A percentile compares a stretch with the other conserved stretches of the same genome.
phyloP scores from a whole-genome alignment of 805 yeast species.

The Cyberlindnera saturnus region DNA sequence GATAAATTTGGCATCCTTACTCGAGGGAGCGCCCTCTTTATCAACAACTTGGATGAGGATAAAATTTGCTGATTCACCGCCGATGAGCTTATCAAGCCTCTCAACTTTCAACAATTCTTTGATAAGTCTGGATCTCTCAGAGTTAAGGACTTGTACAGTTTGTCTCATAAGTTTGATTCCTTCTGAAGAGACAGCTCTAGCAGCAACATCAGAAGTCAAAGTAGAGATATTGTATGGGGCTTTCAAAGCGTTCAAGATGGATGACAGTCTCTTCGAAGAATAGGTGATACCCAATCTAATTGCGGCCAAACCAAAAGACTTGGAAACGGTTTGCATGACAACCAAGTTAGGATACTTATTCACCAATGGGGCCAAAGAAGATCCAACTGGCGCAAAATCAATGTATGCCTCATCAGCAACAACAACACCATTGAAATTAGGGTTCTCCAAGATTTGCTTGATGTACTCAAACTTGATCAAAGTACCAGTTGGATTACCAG shows the following conservation, averaged over 20 bases:
- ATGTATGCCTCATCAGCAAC: constrained; percentile 94
- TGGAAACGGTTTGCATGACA: constrained; percentile 87
- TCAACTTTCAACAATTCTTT: constrained; percentile 47
- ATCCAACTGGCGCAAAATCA: constrained; percentile 67
- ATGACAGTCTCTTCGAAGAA: constrained; percentile 53
- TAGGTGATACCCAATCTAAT: constrained; percentile 82
- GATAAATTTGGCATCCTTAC: constrained; percentile 56
- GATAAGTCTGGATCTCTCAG: constrained; percentile 52
- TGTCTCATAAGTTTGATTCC: constrained; percentile 56
- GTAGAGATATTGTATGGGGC: constrained; percentile 94
- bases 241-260: constrained; percentile 79
- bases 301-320: constrained; percentile 95
- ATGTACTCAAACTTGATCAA: constrained; percentile 46
- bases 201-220: constrained; percentile 68
- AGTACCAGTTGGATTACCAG: constrained; percentile 93
- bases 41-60: constrained; percentile 67
- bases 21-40: constrained; percentile 56
- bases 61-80: constrained; percentile 86
- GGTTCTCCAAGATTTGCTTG: constrained; percentile 38
- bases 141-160: constrained; percentile 42
- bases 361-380: constrained; percentile 73
- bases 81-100: constrained; percentile 69
- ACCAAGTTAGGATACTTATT: constrained; percentile 77
- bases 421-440: constrained; percentile 66
- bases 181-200: constrained; percentile 57